Conservation (phyloP, 2,329 filamentous ascomycete genomes). For the Pseudogymnoascus sp. region DNA sequence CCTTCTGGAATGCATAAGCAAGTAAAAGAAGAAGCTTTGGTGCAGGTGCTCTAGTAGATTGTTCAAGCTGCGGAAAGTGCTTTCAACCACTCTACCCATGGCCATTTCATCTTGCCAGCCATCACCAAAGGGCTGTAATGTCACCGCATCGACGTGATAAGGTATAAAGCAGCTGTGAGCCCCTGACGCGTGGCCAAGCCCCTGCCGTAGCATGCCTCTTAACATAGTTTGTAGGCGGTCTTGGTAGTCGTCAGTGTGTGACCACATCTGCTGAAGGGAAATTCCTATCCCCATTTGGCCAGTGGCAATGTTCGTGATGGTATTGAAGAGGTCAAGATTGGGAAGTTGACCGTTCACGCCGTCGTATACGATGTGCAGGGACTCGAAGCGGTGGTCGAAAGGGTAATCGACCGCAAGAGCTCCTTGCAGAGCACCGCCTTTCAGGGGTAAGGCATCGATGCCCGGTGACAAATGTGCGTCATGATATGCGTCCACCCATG, state of each 20-base stretch:
- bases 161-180: conserved; percentile 95
- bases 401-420: conserved; percentile 92
- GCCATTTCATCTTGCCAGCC: conserved; percentile 99
- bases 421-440: conserved; percentile 87
- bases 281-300: conserved; percentile 88
- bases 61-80: conserved; percentile 86
- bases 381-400: conserved; percentile 75
- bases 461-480: conserved; percentile 68
- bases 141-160: conserved; percentile 95
- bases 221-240: conserved; percentile 84
- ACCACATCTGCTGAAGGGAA: conserved; percentile 78
- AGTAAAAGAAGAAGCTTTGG: conserved; percentile 98
- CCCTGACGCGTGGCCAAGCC: conserved; percentile 78
- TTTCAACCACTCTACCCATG: conserved; percentile 81
- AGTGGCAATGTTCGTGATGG: conserved; percentile 75
- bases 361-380: conserved; percentile 87
- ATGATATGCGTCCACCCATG: conserved; percentile 97
- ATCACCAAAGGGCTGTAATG: conserved; percentile 78
- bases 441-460: conserved; percentile 73
- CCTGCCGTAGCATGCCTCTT: conserved; percentile 86
- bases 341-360: conserved; percentile 92
- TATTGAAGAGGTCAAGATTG: conserved; percentile 94
- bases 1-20: conserved; percentile 81
- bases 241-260: conserved; percentile 67
- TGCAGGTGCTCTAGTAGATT: conserved; percentile 95